Evolutionary conservation across 257 asterid genomes (phyloP), one percentile per base, ranked within the genome.

Genomic region (Avicennia marina): DNA sequence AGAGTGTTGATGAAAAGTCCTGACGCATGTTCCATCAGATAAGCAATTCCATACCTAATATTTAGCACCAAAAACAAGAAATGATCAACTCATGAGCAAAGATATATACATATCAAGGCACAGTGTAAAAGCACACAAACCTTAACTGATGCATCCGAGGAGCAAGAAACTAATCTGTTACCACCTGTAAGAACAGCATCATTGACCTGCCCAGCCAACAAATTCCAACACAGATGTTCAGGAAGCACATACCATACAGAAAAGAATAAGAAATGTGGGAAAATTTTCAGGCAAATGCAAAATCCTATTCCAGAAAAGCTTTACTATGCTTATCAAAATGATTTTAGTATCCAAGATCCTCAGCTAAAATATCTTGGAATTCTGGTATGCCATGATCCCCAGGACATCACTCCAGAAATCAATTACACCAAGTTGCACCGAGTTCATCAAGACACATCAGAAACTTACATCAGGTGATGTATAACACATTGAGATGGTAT

Each of bases 71-170:
- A 46, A 52, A 63, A 24, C 55, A 46, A 50, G 49, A 55, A 47
- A 48, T 33, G 56, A 44, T 38, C n/a, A 36, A 36, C 2, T 11
- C 41, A 36, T 11, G 61, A 34, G 61, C 44, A 12, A 22, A 0
- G 41, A 36, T 36, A 11, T 8, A 36, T 36, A 11, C 6, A 36
- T 36, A 11, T 11, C 22, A 33, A 33, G 50, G 32, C 64, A 59
- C 20, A 52, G 22, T 52, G n/a, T 44, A 36, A 27, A 58, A 7
- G 49, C 20, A 26, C 66, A 60, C 71, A 60, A 58, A 88, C 98
- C 96, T 91, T 91, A 72, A 91, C 95, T 39, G 95, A 88, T 62
- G 94, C 78, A 74, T 91, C 98, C 24, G 98, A 88, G 66, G 98
- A 91, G 82, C 98, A 91, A 57, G 98, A 88, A 43, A 91, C 94